Evolutionary conservation across 805 yeast species (phyloP), one percentile per base, ranked within the genome.

Genomic region (Komagataella ulmi): DNA sequence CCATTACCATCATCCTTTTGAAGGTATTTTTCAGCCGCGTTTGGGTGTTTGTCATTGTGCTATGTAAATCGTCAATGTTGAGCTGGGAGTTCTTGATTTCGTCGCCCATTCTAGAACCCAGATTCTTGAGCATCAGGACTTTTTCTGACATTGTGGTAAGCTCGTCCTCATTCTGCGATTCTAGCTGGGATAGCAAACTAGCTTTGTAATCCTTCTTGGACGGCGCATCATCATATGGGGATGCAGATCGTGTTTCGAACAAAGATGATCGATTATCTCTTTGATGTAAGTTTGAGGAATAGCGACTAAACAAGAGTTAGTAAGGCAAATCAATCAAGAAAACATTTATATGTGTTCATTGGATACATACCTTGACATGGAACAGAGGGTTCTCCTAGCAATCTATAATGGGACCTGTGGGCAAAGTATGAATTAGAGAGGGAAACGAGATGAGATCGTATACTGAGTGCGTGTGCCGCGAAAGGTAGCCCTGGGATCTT

Each of bases 91-190:
- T 62, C 48, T 61, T 72, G 45, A 83, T 84, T 60, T 83, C 85
- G 53, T 76, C 80, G 14, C 87, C 87, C 76, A 83, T 83, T 56
- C 67, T 73, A 48, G 73, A 49, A 1, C 84, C 73, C 21, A 82
- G 64, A 48, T 74, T 74, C 60, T 82, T 83, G 51, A 84, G 65
- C 24, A 78, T 69, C 49, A 70, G 65, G 18, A 84, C 72, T 56
- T 77, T 80, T 45, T 75, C 72, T 40, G 75, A 69, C 75, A 84
- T 76, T 2, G 73, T 66, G 19, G 72, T 70, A 56, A 79, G 62
- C 50, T 81, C 79, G 52, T 79, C 83, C 43, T 80, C 85, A 54
- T 76, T 76, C 60, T 84, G 90, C 3, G 83, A 72, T 61, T 84
- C 90, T 49, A 84, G 61, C 54, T 77, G 80, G 18, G 83, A 75